These are phyloP conservation scores for Blastosporella zonata DNA, from an alignment of 1,284 basidiomycete genomes.

Conservation along the genomic window DNA sequence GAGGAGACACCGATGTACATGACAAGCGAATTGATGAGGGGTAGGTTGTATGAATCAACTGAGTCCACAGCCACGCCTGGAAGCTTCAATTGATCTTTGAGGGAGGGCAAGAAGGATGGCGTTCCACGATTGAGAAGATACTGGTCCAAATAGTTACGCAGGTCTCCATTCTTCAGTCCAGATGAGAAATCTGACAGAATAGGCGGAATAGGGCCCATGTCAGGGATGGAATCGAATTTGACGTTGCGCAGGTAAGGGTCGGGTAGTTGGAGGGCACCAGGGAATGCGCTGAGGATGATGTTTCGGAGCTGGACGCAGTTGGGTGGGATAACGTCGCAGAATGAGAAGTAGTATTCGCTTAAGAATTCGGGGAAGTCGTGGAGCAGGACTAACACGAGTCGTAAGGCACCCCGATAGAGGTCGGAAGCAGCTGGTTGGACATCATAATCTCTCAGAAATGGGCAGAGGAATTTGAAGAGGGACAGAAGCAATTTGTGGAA, in stretches of 20 bases:
- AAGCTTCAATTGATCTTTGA: slow-evolving; percentile 76
- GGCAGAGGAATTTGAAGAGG: slow-evolving; percentile 90
- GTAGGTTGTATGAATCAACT: slow-evolving; percentile 79
- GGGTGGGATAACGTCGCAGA: slow-evolving; percentile 90
- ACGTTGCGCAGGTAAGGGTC: slow-evolving; percentile 82
- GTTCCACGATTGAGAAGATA: slow-evolving; percentile 73
- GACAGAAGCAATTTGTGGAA: slow-evolving; percentile 95
- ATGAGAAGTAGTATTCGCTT: slow-evolving; percentile 93
- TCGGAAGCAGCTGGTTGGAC: slow-evolving; percentile 83
- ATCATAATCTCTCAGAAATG: slow-evolving; percentile 84
- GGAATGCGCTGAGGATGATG: slow-evolving; percentile 95
- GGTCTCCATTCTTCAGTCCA: slow-evolving; percentile 75
- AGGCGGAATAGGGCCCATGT: slow-evolving; percentile 88
- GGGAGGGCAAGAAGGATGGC: slow-evolving; percentile 69
- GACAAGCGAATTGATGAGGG: slow-evolving; percentile 89
- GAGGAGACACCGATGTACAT: slow-evolving; percentile 93
- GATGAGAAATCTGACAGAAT: slow-evolving; percentile 89
- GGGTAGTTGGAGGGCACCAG: slow-evolving; percentile 81
- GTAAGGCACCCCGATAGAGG: slow-evolving; percentile 90
- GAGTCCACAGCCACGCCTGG: slow-evolving; percentile 48
- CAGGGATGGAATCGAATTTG: slow-evolving; percentile 72
- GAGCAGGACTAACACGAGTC: slow-evolving; percentile 89
- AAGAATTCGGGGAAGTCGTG: slow-evolving; percentile 99
- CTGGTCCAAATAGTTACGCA: slow-evolving; percentile 78
- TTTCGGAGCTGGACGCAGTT: slow-evolving; percentile 97